These are phyloP conservation scores for Ambrosiella beaveri DNA, from an alignment of 2,329 filamentous ascomycete species.

Conservation along the genomic window DNA sequence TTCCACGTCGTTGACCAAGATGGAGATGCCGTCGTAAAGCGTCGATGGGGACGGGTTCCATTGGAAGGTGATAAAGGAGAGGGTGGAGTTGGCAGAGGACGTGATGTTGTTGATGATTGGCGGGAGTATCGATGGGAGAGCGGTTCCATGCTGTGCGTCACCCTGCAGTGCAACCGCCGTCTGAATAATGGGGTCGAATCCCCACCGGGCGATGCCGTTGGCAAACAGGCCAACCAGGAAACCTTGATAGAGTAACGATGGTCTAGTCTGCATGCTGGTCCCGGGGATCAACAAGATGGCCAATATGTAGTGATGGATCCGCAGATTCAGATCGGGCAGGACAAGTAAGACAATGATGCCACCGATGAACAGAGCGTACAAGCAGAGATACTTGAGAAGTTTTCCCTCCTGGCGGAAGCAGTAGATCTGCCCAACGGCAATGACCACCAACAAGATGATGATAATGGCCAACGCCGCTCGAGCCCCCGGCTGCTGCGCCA, in stretches of 20 bases:
- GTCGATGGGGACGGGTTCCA: constrained; percentile 30
- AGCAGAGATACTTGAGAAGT: constrained; percentile 56
- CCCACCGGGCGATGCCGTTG: constrained; percentile 87
- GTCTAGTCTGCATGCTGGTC: constrained; percentile 74
- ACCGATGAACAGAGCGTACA: constrained; percentile 53
- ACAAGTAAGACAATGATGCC: constrained; percentile 53
- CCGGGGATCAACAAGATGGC: constrained; percentile 74
- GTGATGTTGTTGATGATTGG: constrained; percentile 24
- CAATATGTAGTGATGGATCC: constrained; percentile 91
- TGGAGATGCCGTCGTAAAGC: constrained; percentile 56
- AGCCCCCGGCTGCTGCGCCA: constrained; percentile 76
- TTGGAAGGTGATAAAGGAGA: constrained; percentile 38
- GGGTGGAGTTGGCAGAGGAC: constrained; percentile 30
- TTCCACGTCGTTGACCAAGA: constrained; percentile 76
- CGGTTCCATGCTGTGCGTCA: constrained; percentile 45
- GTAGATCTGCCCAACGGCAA: constrained; percentile 63
- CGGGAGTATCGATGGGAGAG: constrained; percentile 35
- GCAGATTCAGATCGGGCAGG: constrained; percentile 60
- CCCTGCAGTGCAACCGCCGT: constrained; percentile 56
- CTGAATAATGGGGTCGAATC: constrained; percentile 76
- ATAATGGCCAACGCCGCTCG: constrained; percentile 67
- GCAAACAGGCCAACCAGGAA: constrained; percentile 80
- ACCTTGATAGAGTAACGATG: constrained; percentile 73
- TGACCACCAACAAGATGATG: constrained; percentile 48
- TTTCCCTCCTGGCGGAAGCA: constrained; percentile 73